phyloP scores from a whole-genome alignment of 805 yeast genomes.

The Debaryomyces maramus region DNA sequence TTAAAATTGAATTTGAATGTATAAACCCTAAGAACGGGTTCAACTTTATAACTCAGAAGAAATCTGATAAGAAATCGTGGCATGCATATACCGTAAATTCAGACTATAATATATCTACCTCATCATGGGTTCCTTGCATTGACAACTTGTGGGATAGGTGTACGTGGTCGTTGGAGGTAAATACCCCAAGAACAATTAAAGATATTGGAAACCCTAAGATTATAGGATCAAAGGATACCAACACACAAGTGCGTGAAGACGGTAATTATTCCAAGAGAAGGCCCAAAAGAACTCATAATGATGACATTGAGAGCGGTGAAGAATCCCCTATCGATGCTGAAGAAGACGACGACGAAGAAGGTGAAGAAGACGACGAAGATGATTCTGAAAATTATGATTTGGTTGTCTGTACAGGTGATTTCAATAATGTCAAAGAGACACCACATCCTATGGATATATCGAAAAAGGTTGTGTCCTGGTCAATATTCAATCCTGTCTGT shows the following conservation, averaged over 20 bases:
- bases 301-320: conserved; percentile 21
- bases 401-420: conserved; percentile 69
- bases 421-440: conserved; percentile 60
- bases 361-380: conserved; percentile 45
- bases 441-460: conserved; percentile 75
- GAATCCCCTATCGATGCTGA: conserved; percentile 34
- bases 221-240: conserved; percentile 35
- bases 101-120: conserved; percentile 75
- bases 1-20: conserved; percentile 66
- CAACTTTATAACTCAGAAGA: conserved; percentile 64
- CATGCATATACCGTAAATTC: conserved; percentile 84
- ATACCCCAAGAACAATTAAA: conserved; percentile 75
- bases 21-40: conserved; percentile 73
- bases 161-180: conserved; percentile 90
- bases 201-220: conserved; percentile 58
- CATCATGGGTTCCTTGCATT: conserved; percentile 97
- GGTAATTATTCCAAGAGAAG: neutral
- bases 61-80: conserved; percentile 58
- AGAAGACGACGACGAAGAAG: conserved; percentile 32
- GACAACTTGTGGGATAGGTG: conserved; percentile 85
- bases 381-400: conserved; percentile 52
- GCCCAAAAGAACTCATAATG: conserved; percentile 2
- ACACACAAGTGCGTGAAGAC: conserved; percentile 3
- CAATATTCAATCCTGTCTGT: conserved; percentile 78
- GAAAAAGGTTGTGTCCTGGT: conserved; percentile 73